These are phyloP conservation scores for Stephanodiscus minutulus DNA, from an alignment of 108 stramenopile genomes.

Conservation along the genomic window DNA sequence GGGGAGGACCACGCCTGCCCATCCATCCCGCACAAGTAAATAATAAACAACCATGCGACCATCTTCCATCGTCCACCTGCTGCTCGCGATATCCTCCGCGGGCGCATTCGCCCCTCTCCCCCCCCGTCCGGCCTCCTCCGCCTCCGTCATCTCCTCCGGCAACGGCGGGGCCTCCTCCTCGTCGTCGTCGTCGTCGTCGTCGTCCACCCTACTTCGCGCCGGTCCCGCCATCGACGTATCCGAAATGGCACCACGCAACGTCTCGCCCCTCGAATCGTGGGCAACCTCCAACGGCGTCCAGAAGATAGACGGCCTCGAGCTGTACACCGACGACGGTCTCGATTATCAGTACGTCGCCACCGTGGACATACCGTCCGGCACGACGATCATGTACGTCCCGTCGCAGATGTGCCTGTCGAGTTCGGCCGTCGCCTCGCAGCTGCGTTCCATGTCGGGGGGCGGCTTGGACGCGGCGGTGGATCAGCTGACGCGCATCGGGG, in stretches of 20 bases:
- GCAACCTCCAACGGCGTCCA: slow-evolving; percentile 38
- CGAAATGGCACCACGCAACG: slow-evolving; percentile 36
- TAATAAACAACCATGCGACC: too few species aligned
- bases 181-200: not conserved
- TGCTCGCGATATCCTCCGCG: too few species aligned
- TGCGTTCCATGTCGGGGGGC: slow-evolving; percentile 21
- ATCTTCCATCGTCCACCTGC: too few species aligned
- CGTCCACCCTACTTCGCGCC: not conserved
- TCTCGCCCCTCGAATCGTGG: slow-evolving; percentile 43
- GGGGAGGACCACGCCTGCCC: too few species aligned
- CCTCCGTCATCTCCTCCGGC: not conserved
- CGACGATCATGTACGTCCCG: slow-evolving; percentile 45
- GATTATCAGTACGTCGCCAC: slow-evolving; percentile 45
- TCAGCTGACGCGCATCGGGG: slow-evolving; percentile 32
- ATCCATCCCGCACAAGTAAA: too few species aligned
- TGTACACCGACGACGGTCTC: slow-evolving; percentile 44
- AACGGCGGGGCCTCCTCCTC: not conserved
- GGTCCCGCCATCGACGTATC: slow-evolving; percentile 11
- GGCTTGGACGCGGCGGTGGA: slow-evolving; percentile 29
- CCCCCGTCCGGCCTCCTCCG: not conserved
- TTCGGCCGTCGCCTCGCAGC: slow-evolving; percentile 13
- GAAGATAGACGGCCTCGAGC: slow-evolving; percentile 41
- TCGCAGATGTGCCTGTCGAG: slow-evolving; percentile 27
- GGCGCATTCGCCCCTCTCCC: too few species aligned
- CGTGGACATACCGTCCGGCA: slow-evolving; percentile 43